Base-by-base conservation (phyloP, 2,329 filamentous ascomycete genomes). In the Phaeosphaeria sp. region DNA sequence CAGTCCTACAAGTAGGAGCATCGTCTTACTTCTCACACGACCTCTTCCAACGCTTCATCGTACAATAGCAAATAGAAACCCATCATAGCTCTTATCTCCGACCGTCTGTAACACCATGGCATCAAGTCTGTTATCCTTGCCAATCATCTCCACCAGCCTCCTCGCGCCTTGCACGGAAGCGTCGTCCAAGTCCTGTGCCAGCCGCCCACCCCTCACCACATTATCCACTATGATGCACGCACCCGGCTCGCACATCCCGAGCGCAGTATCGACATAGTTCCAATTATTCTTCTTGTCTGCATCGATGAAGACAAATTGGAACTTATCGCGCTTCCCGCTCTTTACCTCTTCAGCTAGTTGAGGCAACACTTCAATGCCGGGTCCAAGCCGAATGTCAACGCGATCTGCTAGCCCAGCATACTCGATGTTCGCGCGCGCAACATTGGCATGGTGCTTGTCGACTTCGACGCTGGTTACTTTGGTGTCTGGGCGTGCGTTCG, bases 241-340 rank as follows among this genome's bases (percentile, higher is more conserved):
- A 0, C 78, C 76, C 0, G 66, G 61, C n/a, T 77, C 73, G 0
- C 73, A 76, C 66, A 84, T 72, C 33, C 74, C 75, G 20, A 81
- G 67, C 2, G 80, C 79, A 62, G 72, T 72, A 53, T 84, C 75
- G 44, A 85, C 83, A 59, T 84, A 84, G 25, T 77, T 75, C 74
- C 77, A 81, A 54, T 84, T 82, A 60, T 82, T 81, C 44, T 74
- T 73, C 72, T 82, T 83, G 47, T 82, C 81, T 6, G 83, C 84
- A 65, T 86, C 83, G 36, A 86, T 81, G 56, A 86, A 86, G 1
- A 82, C 78, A 59, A 86, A 76, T 54, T 82, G 82, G 57, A 83
- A 84, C 45, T 73, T 72, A 11, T 72, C 72, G 1, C 80, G 61
- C 57, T 73, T 75, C 2, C 78, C 79, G 1, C 53, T 46, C 45